Percentiles rank a stretch among this genome's conserved stretches.
These are phyloP conservation scores for Monosporascus cannonballus DNA, from an alignment of 2,329 filamentous ascomycete species.

Conservation along the genomic window DNA sequence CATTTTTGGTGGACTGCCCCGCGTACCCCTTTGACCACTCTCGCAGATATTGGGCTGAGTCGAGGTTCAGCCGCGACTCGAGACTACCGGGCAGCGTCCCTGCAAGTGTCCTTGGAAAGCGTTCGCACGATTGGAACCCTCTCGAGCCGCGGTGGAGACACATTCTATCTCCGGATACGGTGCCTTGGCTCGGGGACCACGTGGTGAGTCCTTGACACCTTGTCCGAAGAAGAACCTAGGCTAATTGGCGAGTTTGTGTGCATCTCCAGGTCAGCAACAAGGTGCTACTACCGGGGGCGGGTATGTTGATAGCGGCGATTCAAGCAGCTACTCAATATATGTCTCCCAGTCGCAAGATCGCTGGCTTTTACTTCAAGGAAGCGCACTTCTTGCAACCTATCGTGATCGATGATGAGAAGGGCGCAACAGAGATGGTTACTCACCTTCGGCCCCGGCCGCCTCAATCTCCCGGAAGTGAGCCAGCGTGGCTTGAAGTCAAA, in stretches of 20 bases:
- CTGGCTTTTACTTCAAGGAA: neutral
- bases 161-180: neutral
- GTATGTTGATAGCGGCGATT: slow-evolving; percentile 20
- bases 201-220: neutral
- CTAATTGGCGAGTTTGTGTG: too few relatives aligned
- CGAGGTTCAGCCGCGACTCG: slow-evolving; percentile 6
- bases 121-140: slow-evolving; percentile 6
- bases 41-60: slow-evolving; percentile 17
- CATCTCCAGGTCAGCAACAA: neutral
- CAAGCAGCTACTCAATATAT: slow-evolving; percentile 12
- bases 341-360: neutral
- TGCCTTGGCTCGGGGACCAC: slow-evolving; percentile 18
- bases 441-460: neutral
- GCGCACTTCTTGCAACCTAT: neutral
- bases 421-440: neutral
- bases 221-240: too few relatives aligned
- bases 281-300: slow-evolving; percentile 21
- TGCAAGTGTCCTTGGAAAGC: slow-evolving; percentile 8
- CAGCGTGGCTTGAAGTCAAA: slow-evolving; percentile 9
- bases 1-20: slow-evolving; percentile 10
- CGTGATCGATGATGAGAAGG: neutral
- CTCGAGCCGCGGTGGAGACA: slow-evolving; percentile 10
- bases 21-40: slow-evolving; percentile 18
- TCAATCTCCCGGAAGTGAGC: neutral
- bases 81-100: neutral